Evolutionary conservation across 2,329 filamentous ascomycete genomes (phyloP).

Genomic region (Dothidotthia symphoricarpi): DNA sequence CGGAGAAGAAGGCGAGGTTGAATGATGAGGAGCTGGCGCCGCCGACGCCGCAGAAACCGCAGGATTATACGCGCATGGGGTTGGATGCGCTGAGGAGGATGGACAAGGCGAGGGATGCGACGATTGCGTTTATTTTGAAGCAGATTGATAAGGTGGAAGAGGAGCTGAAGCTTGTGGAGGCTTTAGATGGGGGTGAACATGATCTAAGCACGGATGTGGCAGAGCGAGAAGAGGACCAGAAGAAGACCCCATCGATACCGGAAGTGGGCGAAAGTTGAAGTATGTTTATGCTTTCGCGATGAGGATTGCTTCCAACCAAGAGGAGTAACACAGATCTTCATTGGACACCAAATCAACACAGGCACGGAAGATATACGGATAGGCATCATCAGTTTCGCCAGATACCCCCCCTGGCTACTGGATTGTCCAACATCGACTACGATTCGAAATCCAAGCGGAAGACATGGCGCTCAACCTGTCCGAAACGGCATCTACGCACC

Average conservation of each 20-base stretch:
- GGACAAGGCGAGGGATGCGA: conserved; percentile 54
- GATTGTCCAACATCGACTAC: no score
- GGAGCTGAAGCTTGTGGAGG: conserved; percentile 30
- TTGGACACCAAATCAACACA: no score
- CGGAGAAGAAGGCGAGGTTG: conserved; percentile 43
- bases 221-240: conserved; percentile 3
- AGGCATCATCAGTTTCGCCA: no score
- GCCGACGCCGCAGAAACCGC: conserved; percentile 30
- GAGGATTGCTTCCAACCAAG: no score
- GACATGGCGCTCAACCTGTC: no score
- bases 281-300: not conserved
- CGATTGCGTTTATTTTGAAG: conserved; percentile 53
- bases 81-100: conserved; percentile 43
- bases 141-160: conserved; percentile 54
- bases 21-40: conserved; percentile 21
- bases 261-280: conserved; percentile 2
- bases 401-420: no score
- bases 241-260: conserved; percentile 4
- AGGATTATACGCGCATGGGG: conserved; percentile 46
- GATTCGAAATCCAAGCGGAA: no score
- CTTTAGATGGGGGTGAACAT: conserved; percentile 20
- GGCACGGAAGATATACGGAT: no score
- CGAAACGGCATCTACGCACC: no score
- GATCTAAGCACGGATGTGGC: conserved; percentile 16
- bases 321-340: no score